phyloP scores from a whole-genome alignment of 208 protist genomes.

The Trichomonas tenax region DNA sequence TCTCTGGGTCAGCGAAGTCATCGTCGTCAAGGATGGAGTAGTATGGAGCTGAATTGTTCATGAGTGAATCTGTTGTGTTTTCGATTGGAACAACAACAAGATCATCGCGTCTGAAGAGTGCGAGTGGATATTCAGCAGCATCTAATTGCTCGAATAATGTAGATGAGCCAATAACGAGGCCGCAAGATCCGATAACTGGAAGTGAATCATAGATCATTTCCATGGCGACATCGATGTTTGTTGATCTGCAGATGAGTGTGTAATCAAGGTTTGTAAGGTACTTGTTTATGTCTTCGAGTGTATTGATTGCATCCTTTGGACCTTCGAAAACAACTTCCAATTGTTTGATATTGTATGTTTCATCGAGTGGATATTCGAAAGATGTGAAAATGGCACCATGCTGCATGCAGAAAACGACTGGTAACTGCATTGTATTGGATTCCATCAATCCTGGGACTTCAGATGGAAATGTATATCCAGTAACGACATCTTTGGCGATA shows the following conservation, averaged over 20 bases:
- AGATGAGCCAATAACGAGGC: not conserved
- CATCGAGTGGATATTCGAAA: not conserved
- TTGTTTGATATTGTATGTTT: not conserved
- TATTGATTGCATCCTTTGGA: not conserved
- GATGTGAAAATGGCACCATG: not conserved
- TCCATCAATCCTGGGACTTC: not conserved
- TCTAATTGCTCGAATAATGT: not conserved
- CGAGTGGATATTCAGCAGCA: not conserved
- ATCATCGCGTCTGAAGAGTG: not conserved
- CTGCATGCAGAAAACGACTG: not conserved
- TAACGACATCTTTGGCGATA: not conserved
- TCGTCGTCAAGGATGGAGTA: not conserved
- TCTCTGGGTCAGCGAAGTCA: not conserved
- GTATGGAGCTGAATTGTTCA: not conserved
- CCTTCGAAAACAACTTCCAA: not conserved
- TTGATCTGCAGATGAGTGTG: not conserved
- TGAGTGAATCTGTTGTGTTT: not conserved
- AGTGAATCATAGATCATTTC: not conserved
- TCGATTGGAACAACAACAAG: not conserved
- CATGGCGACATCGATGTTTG: not conserved
- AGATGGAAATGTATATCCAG: not conserved
- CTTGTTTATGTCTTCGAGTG: not conserved
- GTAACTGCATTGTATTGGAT: not conserved
- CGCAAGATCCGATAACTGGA: not conserved
- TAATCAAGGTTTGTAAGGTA: not conserved